Evolutionary conservation across 2,329 filamentous ascomycete genomes (phyloP).

Genomic region (Cladosporium phlei): DNA sequence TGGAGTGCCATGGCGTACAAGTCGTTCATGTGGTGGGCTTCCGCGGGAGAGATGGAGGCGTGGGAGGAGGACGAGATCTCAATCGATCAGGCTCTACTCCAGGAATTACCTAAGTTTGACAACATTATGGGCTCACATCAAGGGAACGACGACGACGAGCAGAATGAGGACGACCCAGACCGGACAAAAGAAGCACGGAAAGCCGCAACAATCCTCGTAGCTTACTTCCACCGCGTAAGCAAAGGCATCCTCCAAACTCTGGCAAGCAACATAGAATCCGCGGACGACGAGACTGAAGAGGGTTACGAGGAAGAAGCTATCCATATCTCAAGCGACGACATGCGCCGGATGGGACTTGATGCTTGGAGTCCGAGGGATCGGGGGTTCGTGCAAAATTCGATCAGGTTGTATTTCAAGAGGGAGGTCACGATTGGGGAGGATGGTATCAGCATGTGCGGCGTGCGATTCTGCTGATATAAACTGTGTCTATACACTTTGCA

Average conservation of each 20-base stretch:
- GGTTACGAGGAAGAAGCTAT: slow-evolving; percentile 37
- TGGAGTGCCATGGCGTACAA: slow-evolving; percentile 74
- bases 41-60: slow-evolving; percentile 66
- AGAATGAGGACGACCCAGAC: slow-evolving; percentile 15
- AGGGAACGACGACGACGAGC: not conserved
- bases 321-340: slow-evolving; percentile 56
- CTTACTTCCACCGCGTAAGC: slow-evolving; percentile 76
- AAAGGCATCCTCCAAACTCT: slow-evolving; percentile 59
- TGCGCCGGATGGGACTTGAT: slow-evolving; percentile 71
- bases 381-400: slow-evolving; percentile 61
- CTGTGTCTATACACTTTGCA: not conserved
- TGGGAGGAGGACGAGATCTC: slow-evolving; percentile 52
- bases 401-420: slow-evolving; percentile 62
- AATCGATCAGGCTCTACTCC: slow-evolving; percentile 42
- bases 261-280: slow-evolving; percentile 56
- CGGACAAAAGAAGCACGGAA: slow-evolving; percentile 14
- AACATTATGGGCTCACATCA: not conserved
- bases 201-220: slow-evolving; percentile 67
- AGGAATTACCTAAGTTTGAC: slow-evolving; percentile 34
- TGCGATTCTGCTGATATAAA: slow-evolving; percentile 23
- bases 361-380: slow-evolving; percentile 68
- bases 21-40: slow-evolving; percentile 88
- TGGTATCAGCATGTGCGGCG: slow-evolving; percentile 60
- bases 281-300: slow-evolving; percentile 34
- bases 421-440: slow-evolving; percentile 67